Conservation (phyloP, 805 yeast genomes). For the Candida chauliodis region DNA sequence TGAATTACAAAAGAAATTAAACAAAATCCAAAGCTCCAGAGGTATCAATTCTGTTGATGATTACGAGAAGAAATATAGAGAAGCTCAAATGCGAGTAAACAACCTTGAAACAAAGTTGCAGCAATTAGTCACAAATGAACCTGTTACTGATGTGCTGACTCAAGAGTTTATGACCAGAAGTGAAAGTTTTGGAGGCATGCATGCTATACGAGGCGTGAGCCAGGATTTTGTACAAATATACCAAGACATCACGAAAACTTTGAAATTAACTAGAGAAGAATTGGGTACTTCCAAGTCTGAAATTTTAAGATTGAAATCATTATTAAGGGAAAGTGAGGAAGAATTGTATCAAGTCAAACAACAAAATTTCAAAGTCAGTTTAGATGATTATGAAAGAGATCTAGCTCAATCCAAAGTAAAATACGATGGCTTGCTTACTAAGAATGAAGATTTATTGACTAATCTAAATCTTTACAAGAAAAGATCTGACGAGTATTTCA, state of each 20-base stretch:
- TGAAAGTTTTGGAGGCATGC: slow-evolving; percentile 30
- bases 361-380: slow-evolving; percentile 36
- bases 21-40: slow-evolving; percentile 38
- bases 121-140: slow-evolving; percentile 16
- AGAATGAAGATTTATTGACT: slow-evolving; percentile 52
- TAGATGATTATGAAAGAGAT: slow-evolving; percentile 34
- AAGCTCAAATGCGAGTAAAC: slow-evolving; percentile 29
- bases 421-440: slow-evolving; percentile 53
- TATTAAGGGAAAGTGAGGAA: slow-evolving; percentile 41
- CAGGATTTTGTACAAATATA: slow-evolving; percentile 48
- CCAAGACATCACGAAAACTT: slow-evolving; percentile 47
- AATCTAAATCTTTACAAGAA: slow-evolving; percentile 59
- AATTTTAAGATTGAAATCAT: slow-evolving; percentile 36
- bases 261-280: slow-evolving; percentile 42
- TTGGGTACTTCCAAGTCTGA: slow-evolving; percentile 39
- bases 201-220: slow-evolving; percentile 24
- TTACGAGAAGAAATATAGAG: slow-evolving; percentile 33
- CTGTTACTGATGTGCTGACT: not conserved
- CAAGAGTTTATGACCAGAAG: slow-evolving; percentile 31
- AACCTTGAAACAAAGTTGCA: slow-evolving; percentile 32
- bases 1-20: slow-evolving; percentile 40
- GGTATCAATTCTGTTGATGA: slow-evolving; percentile 33
- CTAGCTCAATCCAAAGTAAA: slow-evolving; percentile 52
- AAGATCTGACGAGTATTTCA: slow-evolving; percentile 71
- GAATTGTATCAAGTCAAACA: slow-evolving; percentile 41